Percentiles rank a stretch among this genome's conserved stretches.
phyloP scores from a whole-genome alignment of 192 early-diverging fungal genomes.

The Helicostylum pulchrum region DNA sequence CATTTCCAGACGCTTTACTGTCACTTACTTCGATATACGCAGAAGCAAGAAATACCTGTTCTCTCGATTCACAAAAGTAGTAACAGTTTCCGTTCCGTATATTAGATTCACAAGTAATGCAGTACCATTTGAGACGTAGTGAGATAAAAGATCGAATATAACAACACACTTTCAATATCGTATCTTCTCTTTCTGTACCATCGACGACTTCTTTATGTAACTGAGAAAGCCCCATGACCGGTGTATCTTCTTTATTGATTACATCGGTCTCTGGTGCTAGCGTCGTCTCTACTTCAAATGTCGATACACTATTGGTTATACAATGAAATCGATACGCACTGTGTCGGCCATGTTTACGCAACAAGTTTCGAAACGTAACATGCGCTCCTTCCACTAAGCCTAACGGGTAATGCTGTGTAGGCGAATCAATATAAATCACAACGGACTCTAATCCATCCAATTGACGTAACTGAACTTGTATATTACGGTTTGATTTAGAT shows the following conservation, averaged over 20 bases:
- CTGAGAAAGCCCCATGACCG: not conserved
- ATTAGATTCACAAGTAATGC: constrained; percentile 1
- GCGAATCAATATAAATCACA: constrained; percentile 23
- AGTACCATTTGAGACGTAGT: constrained; percentile 11
- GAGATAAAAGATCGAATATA: not conserved
- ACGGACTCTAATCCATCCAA: constrained; percentile 2
- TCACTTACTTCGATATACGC: constrained; percentile 10
- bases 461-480: constrained; percentile 18
- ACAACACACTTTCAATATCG: not conserved
- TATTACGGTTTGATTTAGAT: constrained; percentile 10
- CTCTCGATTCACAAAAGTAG: not conserved
- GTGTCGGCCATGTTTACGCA: not conserved
- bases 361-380: constrained; percentile 8
- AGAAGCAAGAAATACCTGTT: constrained; percentile 3
- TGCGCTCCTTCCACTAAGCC: constrained; percentile 17
- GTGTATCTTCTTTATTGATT: not conserved
- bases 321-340: not conserved
- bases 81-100: constrained; percentile 4
- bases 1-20: not conserved
- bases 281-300: not conserved
- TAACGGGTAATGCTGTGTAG: not conserved
- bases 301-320: not conserved
- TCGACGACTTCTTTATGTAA: not conserved
- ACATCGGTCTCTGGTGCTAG: not conserved
- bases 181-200: not conserved